Base-by-base conservation (phyloP, 176 grass and related monocot species). In the Phragmites australis region DNA sequence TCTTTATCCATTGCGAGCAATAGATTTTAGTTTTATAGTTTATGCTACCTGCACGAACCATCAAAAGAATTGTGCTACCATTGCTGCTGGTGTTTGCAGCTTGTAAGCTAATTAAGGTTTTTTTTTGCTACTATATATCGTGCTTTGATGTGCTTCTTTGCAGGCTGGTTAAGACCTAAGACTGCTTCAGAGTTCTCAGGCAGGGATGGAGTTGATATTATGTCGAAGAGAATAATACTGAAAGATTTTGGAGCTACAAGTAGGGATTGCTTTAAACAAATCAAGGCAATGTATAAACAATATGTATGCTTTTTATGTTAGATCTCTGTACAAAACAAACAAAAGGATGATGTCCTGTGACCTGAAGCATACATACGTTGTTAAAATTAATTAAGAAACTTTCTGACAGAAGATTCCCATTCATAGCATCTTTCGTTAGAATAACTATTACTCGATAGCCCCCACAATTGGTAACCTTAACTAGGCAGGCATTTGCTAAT, bases 261-360 rank as follows among this genome's bases (percentile, higher is more conserved):
- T 75, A 76, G 77, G 46, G 21, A 40, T 9, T 9, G 18, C 27
- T 85, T 76, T 76, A 85, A 85, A 76, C 6, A 83, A 85, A 70
- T 64, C 26, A 29, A 53, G 70, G 54, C 39, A 70, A 39, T 7
- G 2, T 56, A 70, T 75, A 75, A 75, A 68, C 39, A 32, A 83
- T 18, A 9, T 76, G 26, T 85, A 70, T 84, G 45, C 54, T 31
- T 89, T 81, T 89, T 63, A 84, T 76, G 82, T 53, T 63, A 40
- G 87, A 84, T 84, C 81, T 80, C 43, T 84, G 47, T 51, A 26
- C 25, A 71, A 41, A 47, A 12, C 60, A 85, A 47, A 12, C 60
- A 85, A 57, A 83, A 43, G 31, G 15, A 65, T 82, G 73, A 72
- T 78, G 75, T 70, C 53, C 75, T 64, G 51, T 15, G 27, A 76